Conservation (phyloP, 345 rosid species). For the Linum usitatissimum region DNA sequence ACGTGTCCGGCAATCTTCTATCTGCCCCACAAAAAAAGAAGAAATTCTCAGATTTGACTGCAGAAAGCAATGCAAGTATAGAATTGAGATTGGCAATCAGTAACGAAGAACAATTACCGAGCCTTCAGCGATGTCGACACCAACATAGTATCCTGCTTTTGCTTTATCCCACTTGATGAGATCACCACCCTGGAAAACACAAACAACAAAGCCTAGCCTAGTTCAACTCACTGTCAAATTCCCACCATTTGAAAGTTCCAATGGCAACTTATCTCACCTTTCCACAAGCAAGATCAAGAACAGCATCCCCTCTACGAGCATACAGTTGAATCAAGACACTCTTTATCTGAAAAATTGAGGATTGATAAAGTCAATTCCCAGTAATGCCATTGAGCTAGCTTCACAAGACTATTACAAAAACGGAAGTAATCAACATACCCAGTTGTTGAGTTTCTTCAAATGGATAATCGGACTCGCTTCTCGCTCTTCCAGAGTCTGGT, state of each 20-base stretch:
- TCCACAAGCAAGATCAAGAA: conserved; percentile 96
- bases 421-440: conserved; percentile 41
- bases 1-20: conserved; percentile 94
- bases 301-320: conserved; percentile 75
- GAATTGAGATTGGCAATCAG: neutral
- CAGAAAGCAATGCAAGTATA: neutral
- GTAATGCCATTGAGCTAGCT: neutral
- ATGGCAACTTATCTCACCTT: conserved; percentile 36
- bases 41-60: neutral
- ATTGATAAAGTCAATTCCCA: neutral
- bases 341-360: conserved; percentile 50
- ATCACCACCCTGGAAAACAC: conserved; percentile 70
- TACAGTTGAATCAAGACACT: conserved; percentile 94
- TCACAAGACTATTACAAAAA: neutral
- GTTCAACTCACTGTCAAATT: neutral
- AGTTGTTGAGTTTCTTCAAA: conserved; percentile 85
- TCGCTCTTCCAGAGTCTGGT: conserved; percentile 90
- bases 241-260: neutral
- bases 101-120: conserved; percentile 45
- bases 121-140: conserved; percentile 94
- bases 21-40: conserved; percentile 26
- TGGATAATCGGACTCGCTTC: conserved; percentile 98
- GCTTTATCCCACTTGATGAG: conserved; percentile 99
- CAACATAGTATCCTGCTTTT: conserved; percentile 80
- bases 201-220: conserved; percentile 2